These are phyloP conservation scores for Trametes cinnabarina DNA, from an alignment of 768 basidiomycete genomes.

Conservation along the genomic window DNA sequence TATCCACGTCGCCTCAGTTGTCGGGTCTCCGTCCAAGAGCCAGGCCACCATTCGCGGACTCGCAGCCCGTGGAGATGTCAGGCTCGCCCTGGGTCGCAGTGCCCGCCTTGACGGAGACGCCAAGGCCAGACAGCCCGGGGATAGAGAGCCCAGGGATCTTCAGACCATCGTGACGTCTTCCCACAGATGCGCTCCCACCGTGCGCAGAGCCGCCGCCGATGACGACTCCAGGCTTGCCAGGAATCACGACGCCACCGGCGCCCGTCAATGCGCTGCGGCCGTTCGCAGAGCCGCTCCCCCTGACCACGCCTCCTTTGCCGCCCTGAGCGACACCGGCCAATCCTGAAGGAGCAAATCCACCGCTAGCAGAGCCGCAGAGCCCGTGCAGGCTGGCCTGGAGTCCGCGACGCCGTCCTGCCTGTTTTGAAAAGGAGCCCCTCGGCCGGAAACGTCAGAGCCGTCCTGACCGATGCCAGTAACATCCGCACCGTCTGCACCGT, in stretches of 20 bases:
- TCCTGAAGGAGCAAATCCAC: no score
- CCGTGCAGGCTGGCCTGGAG: background rate
- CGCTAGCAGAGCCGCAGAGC: background rate
- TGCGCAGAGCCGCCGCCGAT: background rate
- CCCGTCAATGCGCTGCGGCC: background rate
- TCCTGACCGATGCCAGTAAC: background rate
- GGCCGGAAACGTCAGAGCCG: background rate
- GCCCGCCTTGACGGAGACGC: background rate
- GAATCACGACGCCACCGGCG: background rate
- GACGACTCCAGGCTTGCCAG: background rate
- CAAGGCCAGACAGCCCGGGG: background rate
- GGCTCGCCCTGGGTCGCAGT: background rate
- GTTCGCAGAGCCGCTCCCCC: background rate
- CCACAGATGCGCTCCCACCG: background rate
- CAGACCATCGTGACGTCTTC: background rate
- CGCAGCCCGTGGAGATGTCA: background rate
- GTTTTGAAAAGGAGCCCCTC: no score
- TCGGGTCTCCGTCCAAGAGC: background rate
- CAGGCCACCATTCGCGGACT: background rate
- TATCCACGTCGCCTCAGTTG: no score
- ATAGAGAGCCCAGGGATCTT: no score
- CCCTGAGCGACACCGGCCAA: background rate
- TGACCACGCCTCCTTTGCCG: background rate
- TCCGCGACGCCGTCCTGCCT: background rate
- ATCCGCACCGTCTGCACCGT: background rate